Percentiles rank a stretch among this genome's conserved stretches.
These are phyloP conservation scores for Chaetomium fimeti DNA, from an alignment of 495 filamentous ascomycete species.

Conservation along the genomic window DNA sequence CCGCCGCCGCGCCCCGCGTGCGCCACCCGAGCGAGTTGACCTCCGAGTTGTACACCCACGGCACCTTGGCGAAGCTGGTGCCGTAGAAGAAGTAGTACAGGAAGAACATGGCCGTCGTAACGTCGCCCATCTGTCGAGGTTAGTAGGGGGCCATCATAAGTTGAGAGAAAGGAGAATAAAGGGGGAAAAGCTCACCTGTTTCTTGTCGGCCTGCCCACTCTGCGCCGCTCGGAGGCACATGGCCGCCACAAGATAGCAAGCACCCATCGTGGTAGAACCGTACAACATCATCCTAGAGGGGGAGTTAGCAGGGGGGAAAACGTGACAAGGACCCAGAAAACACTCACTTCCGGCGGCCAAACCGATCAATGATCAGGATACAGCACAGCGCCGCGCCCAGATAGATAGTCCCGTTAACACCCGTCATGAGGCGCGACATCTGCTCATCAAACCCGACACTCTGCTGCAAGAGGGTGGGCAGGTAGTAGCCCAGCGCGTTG, in stretches of 20 bases:
- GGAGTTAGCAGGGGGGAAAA: not conserved
- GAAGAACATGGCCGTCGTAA: conserved; percentile 16
- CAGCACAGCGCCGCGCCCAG: conserved; percentile 11
- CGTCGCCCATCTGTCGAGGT: conserved; percentile 10
- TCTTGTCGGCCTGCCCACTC: not conserved
- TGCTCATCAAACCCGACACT: conserved; percentile 12
- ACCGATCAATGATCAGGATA: conserved; percentile 13
- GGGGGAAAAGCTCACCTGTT: not conserved
- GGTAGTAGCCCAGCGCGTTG: conserved; percentile 8
- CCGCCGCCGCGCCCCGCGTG: conserved; percentile 12
- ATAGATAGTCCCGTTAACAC: conserved; percentile 12
- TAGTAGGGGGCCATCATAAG: not conserved
- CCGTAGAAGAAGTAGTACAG: conserved; percentile 17
- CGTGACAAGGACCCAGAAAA: too few relatives aligned
- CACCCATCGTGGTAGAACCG: conserved; percentile 10
- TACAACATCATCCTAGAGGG: conserved; percentile 10
- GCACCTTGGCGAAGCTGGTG: conserved; percentile 17
- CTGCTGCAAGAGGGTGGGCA: conserved; percentile 9
- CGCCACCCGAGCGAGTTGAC: conserved; percentile 18
- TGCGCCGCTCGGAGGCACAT: conserved; percentile 9
- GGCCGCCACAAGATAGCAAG: conserved; percentile 10
- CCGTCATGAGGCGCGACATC: conserved; percentile 11
- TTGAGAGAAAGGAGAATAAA: not conserved
- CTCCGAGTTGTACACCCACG: conserved; percentile 16
- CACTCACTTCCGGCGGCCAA: conserved; percentile 12